phyloP scores from a whole-genome alignment of 2,329 filamentous ascomycete species.

The Cordyceps cateniannulata region DNA sequence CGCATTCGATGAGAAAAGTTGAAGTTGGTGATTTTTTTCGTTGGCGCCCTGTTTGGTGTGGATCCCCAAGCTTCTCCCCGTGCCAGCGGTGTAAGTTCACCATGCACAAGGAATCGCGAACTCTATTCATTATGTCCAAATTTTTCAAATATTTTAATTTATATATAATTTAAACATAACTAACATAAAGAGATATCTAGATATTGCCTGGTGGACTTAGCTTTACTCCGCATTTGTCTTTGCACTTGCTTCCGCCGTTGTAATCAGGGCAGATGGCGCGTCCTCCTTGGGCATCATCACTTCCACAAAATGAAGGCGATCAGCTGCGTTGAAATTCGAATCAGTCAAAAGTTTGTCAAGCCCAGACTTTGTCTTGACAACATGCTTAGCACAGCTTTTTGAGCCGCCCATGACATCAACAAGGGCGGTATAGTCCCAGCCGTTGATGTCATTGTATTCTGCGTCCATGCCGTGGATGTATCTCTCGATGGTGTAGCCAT shows the following conservation, averaged over 20 bases:
- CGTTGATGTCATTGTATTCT: conserved; percentile 71
- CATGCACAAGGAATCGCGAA: neutral
- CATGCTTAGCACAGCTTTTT: conserved; percentile 54
- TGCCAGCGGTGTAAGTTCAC: neutral
- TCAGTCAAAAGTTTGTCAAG: conserved; percentile 60
- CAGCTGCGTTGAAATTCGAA: conserved; percentile 52
- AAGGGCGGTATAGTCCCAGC: conserved; percentile 67
- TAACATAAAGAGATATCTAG: neutral
- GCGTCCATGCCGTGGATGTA: conserved; percentile 80
- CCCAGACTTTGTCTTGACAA: conserved; percentile 63
- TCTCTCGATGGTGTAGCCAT: conserved; percentile 85
- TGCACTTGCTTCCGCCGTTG: conserved; percentile 65
- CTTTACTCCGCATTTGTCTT: conserved; percentile 51
- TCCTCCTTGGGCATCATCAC: conserved; percentile 75
- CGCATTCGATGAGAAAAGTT: neutral
- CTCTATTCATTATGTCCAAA: neutral
- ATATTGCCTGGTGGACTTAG: neutral
- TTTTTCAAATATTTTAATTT: neutral
- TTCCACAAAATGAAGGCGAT: conserved; percentile 66
- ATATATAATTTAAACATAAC: neutral
- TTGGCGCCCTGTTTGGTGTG: neutral
- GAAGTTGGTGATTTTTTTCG: neutral
- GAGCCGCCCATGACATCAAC: conserved; percentile 62
- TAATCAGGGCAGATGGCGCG: conserved; percentile 62
- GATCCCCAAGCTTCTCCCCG: neutral